phyloP scores from a whole-genome alignment of 768 basidiomycete genomes.

The Lactarius evosmus region DNA sequence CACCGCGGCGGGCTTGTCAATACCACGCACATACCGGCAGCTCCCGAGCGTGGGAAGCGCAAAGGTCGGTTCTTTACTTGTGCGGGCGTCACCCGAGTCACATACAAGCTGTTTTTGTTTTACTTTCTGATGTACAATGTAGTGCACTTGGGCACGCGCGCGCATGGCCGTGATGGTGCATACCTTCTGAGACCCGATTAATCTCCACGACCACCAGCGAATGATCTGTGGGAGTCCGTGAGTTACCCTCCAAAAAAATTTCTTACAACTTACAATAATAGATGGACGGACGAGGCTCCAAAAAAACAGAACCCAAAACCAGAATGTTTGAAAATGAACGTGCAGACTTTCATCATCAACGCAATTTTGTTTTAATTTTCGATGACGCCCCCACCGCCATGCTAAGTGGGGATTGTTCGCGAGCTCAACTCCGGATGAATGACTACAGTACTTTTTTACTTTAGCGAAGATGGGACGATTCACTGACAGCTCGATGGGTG shows the following conservation, averaged over 20 bases:
- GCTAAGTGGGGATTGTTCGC: background rate
- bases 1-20: background rate
- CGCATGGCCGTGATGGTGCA: background rate
- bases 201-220: background rate
- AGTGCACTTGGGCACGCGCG: background rate
- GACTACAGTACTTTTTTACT: background rate
- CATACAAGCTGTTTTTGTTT: background rate
- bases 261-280: background rate
- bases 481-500: too few relatives aligned
- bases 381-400: background rate
- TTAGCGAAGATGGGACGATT: background rate
- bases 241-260: background rate
- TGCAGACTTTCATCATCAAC: background rate
- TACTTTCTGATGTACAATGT: background rate
- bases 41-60: conserved; percentile 1
- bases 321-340: background rate
- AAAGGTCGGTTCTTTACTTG: background rate
- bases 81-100: background rate
- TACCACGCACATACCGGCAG: background rate
- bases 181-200: background rate
- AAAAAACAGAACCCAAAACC: background rate
- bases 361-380: background rate
- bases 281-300: too few relatives aligned
- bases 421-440: background rate
- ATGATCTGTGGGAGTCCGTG: background rate